phyloP scores from a whole-genome alignment of 1,284 basidiomycete genomes.

The Ceratobasidium theobromae region DNA sequence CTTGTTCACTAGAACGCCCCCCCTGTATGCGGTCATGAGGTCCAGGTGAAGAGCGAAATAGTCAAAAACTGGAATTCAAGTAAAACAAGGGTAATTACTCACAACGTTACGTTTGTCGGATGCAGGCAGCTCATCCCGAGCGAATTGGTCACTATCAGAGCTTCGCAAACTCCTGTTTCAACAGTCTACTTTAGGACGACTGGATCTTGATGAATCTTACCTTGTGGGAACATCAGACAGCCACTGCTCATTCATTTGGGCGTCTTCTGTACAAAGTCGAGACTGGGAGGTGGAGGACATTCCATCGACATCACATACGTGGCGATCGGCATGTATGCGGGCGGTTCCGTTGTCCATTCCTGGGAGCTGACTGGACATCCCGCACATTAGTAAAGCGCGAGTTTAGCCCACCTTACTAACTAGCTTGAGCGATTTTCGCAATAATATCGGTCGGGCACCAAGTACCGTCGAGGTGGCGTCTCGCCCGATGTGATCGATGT shows the following conservation, averaged over 20 bases:
- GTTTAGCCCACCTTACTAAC: background rate
- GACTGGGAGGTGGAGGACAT: background rate
- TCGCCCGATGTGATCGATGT: background rate
- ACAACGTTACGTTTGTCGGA: background rate
- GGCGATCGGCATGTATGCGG: conserved; percentile 13
- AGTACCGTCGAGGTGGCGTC: conserved; percentile 3
- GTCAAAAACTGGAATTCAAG: background rate
- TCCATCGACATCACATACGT: background rate
- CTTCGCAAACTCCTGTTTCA: conserved; percentile 28
- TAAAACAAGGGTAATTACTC: background rate
- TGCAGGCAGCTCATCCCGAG: background rate
- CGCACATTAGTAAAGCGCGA: background rate
- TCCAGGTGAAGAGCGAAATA: background rate
- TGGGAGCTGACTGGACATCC: background rate
- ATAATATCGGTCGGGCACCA: background rate
- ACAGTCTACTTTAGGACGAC: background rate
- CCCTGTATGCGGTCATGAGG: background rate
- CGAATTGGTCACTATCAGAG: background rate
- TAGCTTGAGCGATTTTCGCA: too few species aligned
- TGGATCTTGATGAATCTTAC: conserved; percentile 5
- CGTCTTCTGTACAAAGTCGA: background rate
- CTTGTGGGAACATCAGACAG: background rate
- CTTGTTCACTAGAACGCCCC: background rate
- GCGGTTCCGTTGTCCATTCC: background rate
- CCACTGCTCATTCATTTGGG: background rate